Evolutionary conservation across 176 grass and related monocot species (phyloP).

Genomic region (Eleusine coracana): DNA sequence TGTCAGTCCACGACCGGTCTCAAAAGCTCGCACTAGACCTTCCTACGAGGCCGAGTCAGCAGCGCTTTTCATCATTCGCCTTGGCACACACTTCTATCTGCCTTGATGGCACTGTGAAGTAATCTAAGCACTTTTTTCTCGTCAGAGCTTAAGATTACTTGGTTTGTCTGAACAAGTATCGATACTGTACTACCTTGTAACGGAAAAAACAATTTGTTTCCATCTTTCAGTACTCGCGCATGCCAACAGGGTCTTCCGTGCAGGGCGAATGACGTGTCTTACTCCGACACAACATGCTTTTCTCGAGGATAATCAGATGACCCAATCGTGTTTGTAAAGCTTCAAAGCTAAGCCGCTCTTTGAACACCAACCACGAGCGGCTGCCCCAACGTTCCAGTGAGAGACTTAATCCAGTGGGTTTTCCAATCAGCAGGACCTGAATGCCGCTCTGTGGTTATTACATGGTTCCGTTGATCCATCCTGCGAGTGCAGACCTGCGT

Average conservation of each 20-base stretch:
- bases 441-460: background rate
- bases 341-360: slow-evolving; percentile 9
- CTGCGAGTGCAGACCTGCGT: background rate
- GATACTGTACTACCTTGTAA: too few relatives aligned
- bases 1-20: background rate
- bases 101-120: background rate
- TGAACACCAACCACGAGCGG: slow-evolving; percentile 8
- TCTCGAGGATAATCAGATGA: background rate
- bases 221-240: too few relatives aligned
- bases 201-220: too few relatives aligned
- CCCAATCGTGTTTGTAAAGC: slow-evolving; percentile 33
- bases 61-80: slow-evolving; percentile 18
- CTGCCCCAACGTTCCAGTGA: background rate
- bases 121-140: background rate
- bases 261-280: background rate
- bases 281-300: slow-evolving; percentile 6
- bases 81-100: slow-evolving; percentile 23
- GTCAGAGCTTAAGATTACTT: background rate
- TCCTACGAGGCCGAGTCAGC: background rate
- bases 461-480: background rate
- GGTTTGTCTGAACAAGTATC: too few relatives aligned
- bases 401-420: slow-evolving; percentile 4
- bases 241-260: too few relatives aligned
- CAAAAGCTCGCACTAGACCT: background rate
- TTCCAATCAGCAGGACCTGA: background rate